Evolutionary conservation across 169 alveolate genomes (phyloP), one percentile per base, ranked within the genome.

Genomic region (Babesia gibsoni): DNA sequence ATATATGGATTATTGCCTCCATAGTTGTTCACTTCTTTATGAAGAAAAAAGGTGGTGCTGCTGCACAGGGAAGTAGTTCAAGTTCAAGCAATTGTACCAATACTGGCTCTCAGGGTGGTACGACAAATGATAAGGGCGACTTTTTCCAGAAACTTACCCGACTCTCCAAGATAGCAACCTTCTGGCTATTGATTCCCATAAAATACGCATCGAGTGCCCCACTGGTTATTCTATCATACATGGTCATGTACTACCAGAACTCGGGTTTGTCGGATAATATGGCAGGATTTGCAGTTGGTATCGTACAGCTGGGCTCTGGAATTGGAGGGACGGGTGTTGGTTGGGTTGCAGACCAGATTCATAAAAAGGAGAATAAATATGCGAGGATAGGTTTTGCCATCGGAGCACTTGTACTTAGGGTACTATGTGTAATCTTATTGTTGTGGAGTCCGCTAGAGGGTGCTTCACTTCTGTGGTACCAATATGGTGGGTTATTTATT

Each of bases 321-420:
- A 41, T 89, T 32, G 96, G 97, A 22, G 97, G 97, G 9, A 91
- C 90, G n/a, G 29, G 91, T 27, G 97, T 96, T 20, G 97, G 97
- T 2, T 69, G 70, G 18, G 61, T 90, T 39, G 94, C 94, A 18
- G 97, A 92, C 46, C 69, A 52, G 50, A 82, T 93, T 77, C 91
- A 88, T 58, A 67, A 82, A 50, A 83, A 84, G 73, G 73, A 88
- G 30, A 83, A 82, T 16, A 80, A 88, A 20, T 94, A 92, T 65
- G 97, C 96, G 37, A 67, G 96, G 49, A 93, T 95, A 4, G 70
- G 85, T 39, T 84, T 91, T 18, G 97, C 95, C 48, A 84, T 41
- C 30, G 65, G 84, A 42, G 73, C 90, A 18, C 86, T 89, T 83
- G 75, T 72, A 5, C 48, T 82, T n/a, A 73, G 95, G 43, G 65